Evolutionary conservation across 2,329 filamentous ascomycete species (phyloP), one percentile per base, ranked within the genome.

Genomic region (Moelleriella libera): DNA sequence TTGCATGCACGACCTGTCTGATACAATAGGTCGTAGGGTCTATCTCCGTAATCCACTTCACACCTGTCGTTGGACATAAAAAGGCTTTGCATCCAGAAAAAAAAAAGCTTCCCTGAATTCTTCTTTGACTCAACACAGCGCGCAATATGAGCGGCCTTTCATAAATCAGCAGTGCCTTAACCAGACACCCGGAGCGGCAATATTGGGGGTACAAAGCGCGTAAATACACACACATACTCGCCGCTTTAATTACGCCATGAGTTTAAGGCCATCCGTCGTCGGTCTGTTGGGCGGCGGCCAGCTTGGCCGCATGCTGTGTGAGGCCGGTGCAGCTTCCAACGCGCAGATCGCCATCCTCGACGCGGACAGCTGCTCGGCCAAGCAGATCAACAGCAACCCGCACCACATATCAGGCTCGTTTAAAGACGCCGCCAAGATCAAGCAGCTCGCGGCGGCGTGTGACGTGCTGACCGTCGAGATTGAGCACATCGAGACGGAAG

Each of bases 381-480:
- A 90, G 66, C 87, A 94, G 68, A 82, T 92, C 59, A 88, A 84
- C 65, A 76, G 79, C 54, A 85, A 84, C 62, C 67, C 73, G 54
- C 71, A 74, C 53, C 88, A 96, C 61, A 78, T 95, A 49, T 76
- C 80, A 14, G 90, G 89, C 49, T 94, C 88, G 0, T 96, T 95
- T 74, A 89, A 88, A 61, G 84, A 95, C 55, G 71, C 82, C 0
- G 76, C 78, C 34, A 83, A 85, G 53, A 88, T 97, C 53, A 78
- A 81, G 42, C 74, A 87, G 62, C 72, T 97, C n/a, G 88, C 90
- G 2, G 68, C 75, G 40, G 68, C 72, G 34, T 88, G 82, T 56
- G 86, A 94, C 61, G 78, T 94, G 12, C 71, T 96, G 51, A 96
- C 88, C 0, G 86, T 94, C 11, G 90, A 97, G 66, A 96, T 95